Evolutionary conservation across 495 filamentous ascomycete species (phyloP).

Genomic region (Clohesyomyces aquaticus): DNA sequence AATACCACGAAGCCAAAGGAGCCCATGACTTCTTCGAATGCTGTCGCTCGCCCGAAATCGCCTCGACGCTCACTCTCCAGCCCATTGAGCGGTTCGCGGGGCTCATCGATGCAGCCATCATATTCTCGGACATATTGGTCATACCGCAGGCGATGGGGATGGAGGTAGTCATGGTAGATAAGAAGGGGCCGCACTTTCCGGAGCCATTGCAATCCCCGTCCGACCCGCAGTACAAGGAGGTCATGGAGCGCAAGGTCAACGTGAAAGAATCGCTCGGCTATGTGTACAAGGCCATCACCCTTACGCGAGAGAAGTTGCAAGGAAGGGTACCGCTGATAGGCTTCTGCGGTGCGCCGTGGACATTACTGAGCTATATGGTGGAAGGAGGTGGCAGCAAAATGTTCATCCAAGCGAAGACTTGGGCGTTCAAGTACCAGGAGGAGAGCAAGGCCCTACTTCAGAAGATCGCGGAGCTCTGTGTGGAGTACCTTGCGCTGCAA

Average conservation of each 20-base stretch:
- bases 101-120: conserved; percentile 94
- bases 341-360: conserved; percentile 99
- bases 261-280: conserved; percentile 84
- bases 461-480: conserved; percentile 89
- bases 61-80: conserved; percentile 88
- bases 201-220: conserved; percentile 75
- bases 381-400: conserved; percentile 94
- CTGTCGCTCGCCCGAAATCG: conserved; percentile 89
- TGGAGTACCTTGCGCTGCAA: conserved; percentile 90
- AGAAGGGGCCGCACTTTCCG: conserved; percentile 93
- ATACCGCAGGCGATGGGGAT: conserved; percentile 98
- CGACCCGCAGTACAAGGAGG: conserved; percentile 76
- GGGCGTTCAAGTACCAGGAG: conserved; percentile 87
- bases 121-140: conserved; percentile 98
- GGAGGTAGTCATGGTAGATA: conserved; percentile 94
- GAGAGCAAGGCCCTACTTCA: conserved; percentile 79
- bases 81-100: conserved; percentile 89
- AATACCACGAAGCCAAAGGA: conserved; percentile 94
- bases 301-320: conserved; percentile 84
- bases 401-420: conserved; percentile 88
- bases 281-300: conserved; percentile 90
- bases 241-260: conserved; percentile 78
- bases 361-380: conserved; percentile 96
- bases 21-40: conserved; percentile 92
- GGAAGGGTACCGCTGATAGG: conserved; percentile 91